Base-by-base conservation (phyloP, 179 eudicot species). In the Camellia oleifera region DNA sequence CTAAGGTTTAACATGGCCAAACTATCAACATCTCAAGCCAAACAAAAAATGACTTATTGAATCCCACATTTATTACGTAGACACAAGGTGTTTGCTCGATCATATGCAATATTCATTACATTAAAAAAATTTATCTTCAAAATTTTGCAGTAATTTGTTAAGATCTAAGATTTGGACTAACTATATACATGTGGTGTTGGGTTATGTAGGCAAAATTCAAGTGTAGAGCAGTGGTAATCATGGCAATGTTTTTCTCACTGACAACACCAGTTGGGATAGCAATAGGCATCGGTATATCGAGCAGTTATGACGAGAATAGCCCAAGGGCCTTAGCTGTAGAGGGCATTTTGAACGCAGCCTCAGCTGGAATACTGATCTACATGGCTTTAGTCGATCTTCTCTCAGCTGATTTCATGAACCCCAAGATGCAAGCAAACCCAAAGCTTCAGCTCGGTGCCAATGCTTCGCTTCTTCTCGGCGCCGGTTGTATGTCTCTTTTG, bases 341-440 rank as follows among this genome's bases (percentile, higher is more conserved):
- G 46, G 74, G 74, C 0, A 17, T 46, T 6, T 50, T 71, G 6
- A 71, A 71, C 17, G 40, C 74, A 4, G 23, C 57, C 4, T 71
- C 57, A 4, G 74, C 57, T 5, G 74, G 74, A 18, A 45, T 71
- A 7, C 6, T 71, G 57, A 71, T 71, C 3, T 71, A 46, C 57
- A 71, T 46, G 74, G 50, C 74, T 56, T 32, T 71, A 0, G 74
- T 71, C 9, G 74, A 71, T n/a, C 74, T 58, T 58, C 63, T 58
- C 14, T 11, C 63, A 5, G 63, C 63, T 0, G 63, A 58, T 15
- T 58, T 58, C 74, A 71, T 71, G 74, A 50, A 50, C 18, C 57
- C 57, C 4, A 71, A 32, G 4, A 45, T 71, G 74, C 74, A 71
- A n/a, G 18, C 3, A 3, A 71, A 45, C 18, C 26, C 5, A 23